Conservation (phyloP, 2,329 filamentous ascomycete genomes). For the Curvularia spicifera region DNA sequence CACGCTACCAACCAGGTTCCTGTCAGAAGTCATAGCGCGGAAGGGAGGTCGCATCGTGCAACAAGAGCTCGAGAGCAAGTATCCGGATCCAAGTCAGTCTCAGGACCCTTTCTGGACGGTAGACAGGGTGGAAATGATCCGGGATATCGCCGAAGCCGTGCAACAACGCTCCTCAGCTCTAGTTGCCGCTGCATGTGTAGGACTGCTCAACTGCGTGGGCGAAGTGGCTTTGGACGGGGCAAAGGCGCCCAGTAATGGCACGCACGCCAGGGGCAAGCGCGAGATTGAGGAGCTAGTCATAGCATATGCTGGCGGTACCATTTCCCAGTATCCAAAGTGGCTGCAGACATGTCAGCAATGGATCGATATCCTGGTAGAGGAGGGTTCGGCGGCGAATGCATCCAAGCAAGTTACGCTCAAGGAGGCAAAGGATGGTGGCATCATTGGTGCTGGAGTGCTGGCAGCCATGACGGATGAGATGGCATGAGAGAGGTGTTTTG, state of each 20-base stretch:
- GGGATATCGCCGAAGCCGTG: slow-evolving; percentile 72
- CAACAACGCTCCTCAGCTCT: slow-evolving; percentile 75
- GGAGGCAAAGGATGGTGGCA: slow-evolving; percentile 61
- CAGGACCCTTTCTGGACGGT: slow-evolving; percentile 64
- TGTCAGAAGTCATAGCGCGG: slow-evolving; percentile 70
- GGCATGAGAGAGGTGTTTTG: slow-evolving; percentile 17
- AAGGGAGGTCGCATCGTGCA: slow-evolving; percentile 23
- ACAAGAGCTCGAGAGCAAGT: slow-evolving; percentile 57
- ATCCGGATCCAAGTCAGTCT: slow-evolving; percentile 56
- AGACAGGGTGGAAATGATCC: slow-evolving; percentile 64
- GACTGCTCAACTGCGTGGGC: slow-evolving; percentile 70
- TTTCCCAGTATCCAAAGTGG: slow-evolving; percentile 79
- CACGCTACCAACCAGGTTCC: slow-evolving; percentile 72
- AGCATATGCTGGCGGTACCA: slow-evolving; percentile 81
- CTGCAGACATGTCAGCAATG: slow-evolving; percentile 72
- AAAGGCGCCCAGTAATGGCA: slow-evolving; percentile 27
- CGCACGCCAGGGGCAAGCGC: slow-evolving; percentile 22
- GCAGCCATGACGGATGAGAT: slow-evolving; percentile 54
- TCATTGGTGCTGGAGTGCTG: slow-evolving; percentile 62
- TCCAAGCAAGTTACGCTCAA: slow-evolving; percentile 58
- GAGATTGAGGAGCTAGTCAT: slow-evolving; percentile 69
- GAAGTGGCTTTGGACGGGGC: slow-evolving; percentile 61
- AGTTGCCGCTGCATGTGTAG: slow-evolving; percentile 74
- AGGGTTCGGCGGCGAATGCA: slow-evolving; percentile 43
- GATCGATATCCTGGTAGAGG: slow-evolving; percentile 63